Conservation (phyloP, 176 grass and related monocot species). For the Cocos nucifera region DNA sequence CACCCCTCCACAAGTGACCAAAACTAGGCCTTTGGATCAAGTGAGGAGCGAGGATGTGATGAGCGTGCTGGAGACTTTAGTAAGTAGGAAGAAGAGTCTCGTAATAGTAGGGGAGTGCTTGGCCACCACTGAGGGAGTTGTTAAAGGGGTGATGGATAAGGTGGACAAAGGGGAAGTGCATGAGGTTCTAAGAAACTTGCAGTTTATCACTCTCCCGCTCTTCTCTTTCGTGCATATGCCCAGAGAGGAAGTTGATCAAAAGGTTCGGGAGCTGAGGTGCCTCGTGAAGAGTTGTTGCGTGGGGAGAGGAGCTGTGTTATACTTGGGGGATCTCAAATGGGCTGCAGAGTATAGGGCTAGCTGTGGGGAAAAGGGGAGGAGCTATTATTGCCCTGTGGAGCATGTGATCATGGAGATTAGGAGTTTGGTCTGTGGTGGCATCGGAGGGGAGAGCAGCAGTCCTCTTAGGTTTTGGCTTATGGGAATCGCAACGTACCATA, state of each 20-base stretch:
- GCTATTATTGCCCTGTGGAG: conserved; percentile 66
- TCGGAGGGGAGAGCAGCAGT: conserved; percentile 12
- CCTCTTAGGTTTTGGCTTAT: conserved; percentile 42
- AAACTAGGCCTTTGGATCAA: too few relatives aligned
- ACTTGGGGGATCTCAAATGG: conserved; percentile 76
- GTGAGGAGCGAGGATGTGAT: neutral
- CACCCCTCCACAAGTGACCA: too few relatives aligned
- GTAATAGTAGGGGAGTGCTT: conserved; percentile 64
- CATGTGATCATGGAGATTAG: conserved; percentile 65
- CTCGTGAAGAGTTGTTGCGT: conserved; percentile 25
- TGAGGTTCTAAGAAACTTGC: conserved; percentile 38
- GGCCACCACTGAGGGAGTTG: conserved; percentile 36
- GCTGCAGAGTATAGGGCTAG: conserved; percentile 55
- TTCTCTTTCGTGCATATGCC: conserved; percentile 45
- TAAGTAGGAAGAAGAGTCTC: conserved; percentile 39
- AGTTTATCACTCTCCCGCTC: conserved; percentile 56
- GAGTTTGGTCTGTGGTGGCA: conserved; percentile 28
- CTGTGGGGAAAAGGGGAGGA: conserved; percentile 17
- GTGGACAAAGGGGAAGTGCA: conserved; percentile 43
- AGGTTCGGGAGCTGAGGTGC: conserved; percentile 58
- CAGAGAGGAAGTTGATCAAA: conserved; percentile 60
- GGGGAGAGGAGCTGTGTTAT: conserved; percentile 20
- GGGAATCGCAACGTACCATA: conserved; percentile 64
- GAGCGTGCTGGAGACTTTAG: conserved; percentile 50
- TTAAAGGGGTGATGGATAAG: conserved; percentile 37